Evolutionary conservation across 2,329 filamentous ascomycete species (phyloP).

Genomic region (Phialemonium atrogriseum): DNA sequence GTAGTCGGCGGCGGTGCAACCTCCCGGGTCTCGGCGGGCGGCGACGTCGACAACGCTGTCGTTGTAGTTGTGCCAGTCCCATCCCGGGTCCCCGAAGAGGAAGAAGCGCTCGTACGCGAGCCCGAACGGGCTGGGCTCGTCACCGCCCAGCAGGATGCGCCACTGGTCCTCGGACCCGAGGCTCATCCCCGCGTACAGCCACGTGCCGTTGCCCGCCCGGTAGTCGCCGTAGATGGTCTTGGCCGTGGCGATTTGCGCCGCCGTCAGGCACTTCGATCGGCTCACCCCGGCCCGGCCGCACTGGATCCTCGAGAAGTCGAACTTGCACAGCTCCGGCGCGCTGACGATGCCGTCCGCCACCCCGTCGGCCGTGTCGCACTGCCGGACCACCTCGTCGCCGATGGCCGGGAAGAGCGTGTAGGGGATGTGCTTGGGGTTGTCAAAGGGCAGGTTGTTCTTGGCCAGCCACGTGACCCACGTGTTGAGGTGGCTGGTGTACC

Average conservation of each 20-base stretch:
- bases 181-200: slow-evolving; percentile 26
- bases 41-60: slow-evolving; percentile 16
- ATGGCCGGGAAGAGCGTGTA: slow-evolving; percentile 28
- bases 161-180: slow-evolving; percentile 32
- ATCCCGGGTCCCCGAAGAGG: slow-evolving; percentile 18
- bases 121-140: slow-evolving; percentile 13
- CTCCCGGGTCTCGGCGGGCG: slow-evolving; percentile 17
- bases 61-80: slow-evolving; percentile 21
- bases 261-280: slow-evolving; percentile 26
- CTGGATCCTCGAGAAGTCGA: slow-evolving; percentile 26
- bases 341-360: slow-evolving; percentile 37
- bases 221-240: slow-evolving; percentile 20
- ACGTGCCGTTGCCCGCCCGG: slow-evolving; percentile 13
- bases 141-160: slow-evolving; percentile 11
- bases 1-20: slow-evolving; percentile 19
- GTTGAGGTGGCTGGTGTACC: slow-evolving; percentile 40
- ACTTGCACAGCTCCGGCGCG: slow-evolving; percentile 30
- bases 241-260: slow-evolving; percentile 25
- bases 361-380: slow-evolving; percentile 41
- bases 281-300: slow-evolving; percentile 19
- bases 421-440: slow-evolving; percentile 31
- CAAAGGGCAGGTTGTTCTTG: slow-evolving; percentile 37
- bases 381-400: slow-evolving; percentile 28
- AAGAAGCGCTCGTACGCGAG: slow-evolving; percentile 18
- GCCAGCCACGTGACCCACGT: slow-evolving; percentile 33